phyloP scores from a whole-genome alignment of 805 yeast species.

The Schwanniomyces occidentalis region DNA sequence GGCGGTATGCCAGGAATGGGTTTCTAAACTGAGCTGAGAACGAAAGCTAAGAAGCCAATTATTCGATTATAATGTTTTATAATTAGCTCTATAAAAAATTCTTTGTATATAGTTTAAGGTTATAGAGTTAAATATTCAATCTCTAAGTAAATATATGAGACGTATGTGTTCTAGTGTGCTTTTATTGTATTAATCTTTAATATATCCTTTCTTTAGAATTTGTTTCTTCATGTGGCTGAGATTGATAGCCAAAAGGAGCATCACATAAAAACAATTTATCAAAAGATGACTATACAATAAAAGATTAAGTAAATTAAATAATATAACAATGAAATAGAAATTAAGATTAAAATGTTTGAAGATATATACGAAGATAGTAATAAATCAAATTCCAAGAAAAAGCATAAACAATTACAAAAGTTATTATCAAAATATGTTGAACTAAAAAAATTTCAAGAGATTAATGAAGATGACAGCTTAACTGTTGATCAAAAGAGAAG shows the following conservation, averaged over 20 bases:
- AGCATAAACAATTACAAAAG: conserved; percentile 8
- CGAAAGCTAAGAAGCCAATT: no score
- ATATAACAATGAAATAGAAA: no score
- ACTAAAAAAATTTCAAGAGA: conserved; percentile 14
- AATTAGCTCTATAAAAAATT: conserved; percentile 2
- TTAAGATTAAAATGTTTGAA: conserved; percentile 14
- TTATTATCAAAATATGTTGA: conserved; percentile 19
- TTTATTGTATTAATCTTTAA: no score
- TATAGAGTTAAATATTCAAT: conserved; percentile 3
- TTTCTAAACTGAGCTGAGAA: conserved; percentile 20
- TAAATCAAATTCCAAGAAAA: conserved; percentile 10
- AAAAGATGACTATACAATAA: no score
- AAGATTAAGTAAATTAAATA: no score
- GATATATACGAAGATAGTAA: conserved; percentile 11
- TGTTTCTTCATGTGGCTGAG: no score
- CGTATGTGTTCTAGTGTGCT: no score
- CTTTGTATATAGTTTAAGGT: conserved; percentile 3
- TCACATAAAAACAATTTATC: no score
- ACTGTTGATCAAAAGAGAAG: conserved; percentile 7
- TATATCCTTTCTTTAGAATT: no score
- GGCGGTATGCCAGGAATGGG: conserved; percentile 40
- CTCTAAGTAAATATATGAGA: not conserved
- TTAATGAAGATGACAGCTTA: conserved; percentile 6
- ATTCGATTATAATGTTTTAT: conserved; percentile 1
- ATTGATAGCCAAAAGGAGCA: no score